A percentile compares a stretch with the other conserved stretches of the same genome.
These are phyloP conservation scores for Sarocladiaceae sp. DNA, from an alignment of 2,329 filamentous ascomycete species.

Conservation along the genomic window DNA sequence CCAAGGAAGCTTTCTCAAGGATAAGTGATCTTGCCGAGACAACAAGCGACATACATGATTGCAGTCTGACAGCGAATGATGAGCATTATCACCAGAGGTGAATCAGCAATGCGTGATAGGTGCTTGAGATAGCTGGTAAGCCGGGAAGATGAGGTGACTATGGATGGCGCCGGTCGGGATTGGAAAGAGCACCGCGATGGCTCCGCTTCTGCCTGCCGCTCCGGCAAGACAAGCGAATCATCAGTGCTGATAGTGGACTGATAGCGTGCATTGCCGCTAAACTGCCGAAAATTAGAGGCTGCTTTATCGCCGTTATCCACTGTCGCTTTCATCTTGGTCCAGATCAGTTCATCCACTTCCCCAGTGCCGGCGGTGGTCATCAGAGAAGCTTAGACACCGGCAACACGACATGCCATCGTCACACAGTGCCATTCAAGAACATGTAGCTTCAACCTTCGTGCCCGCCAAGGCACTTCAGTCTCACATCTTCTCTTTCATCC, in stretches of 20 bases:
- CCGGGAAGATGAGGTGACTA: not conserved
- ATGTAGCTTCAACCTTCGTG: not conserved
- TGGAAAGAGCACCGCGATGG: not conserved
- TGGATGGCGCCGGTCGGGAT: not conserved
- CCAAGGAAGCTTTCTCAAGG: too few relatives aligned
- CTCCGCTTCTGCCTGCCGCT: not conserved
- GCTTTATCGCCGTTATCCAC: not conserved
- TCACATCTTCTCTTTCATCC: not conserved
- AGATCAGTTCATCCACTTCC: too few relatives aligned
- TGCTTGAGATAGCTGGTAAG: too few relatives aligned
- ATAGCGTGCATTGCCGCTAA: not conserved
- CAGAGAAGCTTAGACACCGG: too few relatives aligned
- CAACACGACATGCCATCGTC: too few relatives aligned
- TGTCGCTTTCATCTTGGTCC: not conserved
- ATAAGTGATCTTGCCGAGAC: not conserved
- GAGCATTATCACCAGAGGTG: not conserved
- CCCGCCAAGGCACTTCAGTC: not conserved
- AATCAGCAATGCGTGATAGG: too few relatives aligned
- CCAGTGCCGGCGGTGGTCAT: too few relatives aligned
- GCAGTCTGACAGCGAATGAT: not conserved
- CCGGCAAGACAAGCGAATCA: not conserved
- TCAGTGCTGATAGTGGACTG: not conserved
- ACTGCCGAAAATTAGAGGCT: not conserved
- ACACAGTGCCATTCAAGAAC: not conserved
- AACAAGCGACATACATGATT: not conserved